Evolutionary conservation across 2,329 filamentous ascomycete genomes (phyloP).

Genomic region (Verticillium nubilum): DNA sequence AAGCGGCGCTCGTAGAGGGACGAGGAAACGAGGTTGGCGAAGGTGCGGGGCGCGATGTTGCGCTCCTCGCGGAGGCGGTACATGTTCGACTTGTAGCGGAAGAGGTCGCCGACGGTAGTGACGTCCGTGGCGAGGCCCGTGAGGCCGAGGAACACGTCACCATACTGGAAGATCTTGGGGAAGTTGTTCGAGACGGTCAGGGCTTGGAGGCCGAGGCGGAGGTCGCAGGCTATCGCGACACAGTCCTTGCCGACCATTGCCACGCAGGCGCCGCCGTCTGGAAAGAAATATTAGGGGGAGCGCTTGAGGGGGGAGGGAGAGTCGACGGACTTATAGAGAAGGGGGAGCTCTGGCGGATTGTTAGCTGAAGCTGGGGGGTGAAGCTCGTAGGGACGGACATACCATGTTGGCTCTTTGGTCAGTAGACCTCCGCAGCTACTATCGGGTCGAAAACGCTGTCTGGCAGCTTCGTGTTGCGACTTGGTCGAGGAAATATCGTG

Average conservation of each 20-base stretch:
- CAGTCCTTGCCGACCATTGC: conserved; percentile 99
- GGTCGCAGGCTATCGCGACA: conserved; percentile 97
- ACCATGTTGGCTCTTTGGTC: conserved; percentile 16
- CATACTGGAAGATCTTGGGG: conserved; percentile 98
- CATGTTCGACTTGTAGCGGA: conserved; percentile 99
- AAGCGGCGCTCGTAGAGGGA: conserved; percentile 94
- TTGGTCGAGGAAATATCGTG: conserved; percentile 7
- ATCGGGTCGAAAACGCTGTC: background rate
- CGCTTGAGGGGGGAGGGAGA: conserved; percentile 7
- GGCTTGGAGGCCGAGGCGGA: conserved; percentile 92
- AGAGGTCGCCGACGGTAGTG: conserved; percentile 87
- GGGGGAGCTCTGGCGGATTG: conserved; percentile 64
- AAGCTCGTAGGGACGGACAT: conserved; percentile 7
- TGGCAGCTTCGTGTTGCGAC: background rate
- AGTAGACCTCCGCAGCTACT: background rate
- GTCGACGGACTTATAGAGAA: conserved; percentile 83
- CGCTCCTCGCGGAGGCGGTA: conserved; percentile 98
- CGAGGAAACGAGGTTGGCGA: conserved; percentile 90
- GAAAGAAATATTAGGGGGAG: conserved; percentile 4
- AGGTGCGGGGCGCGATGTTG: conserved; percentile 87
- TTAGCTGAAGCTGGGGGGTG: conserved; percentile 21
- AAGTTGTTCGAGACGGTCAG: conserved; percentile 99
- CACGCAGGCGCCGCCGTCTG: conserved; percentile 86
- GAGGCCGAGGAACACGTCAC: conserved; percentile 89
- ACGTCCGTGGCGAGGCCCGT: conserved; percentile 94